These are phyloP conservation scores for Ramaria sp. DNA, from an alignment of 768 basidiomycete genomes.

Conservation along the genomic window DNA sequence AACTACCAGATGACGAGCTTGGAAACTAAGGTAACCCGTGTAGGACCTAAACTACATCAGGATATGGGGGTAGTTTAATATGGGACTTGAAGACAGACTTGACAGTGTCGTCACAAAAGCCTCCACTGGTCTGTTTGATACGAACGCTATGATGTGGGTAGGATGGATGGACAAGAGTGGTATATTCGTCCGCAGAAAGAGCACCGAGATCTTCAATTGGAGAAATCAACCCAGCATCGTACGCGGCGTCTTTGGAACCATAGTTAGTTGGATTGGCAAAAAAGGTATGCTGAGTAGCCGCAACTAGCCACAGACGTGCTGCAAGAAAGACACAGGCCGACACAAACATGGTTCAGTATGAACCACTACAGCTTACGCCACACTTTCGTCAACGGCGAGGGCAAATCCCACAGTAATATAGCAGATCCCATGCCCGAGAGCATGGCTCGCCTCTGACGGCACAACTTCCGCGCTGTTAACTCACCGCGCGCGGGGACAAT, in stretches of 20 bases:
- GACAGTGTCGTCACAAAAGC: conserved; percentile 7
- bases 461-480: no score
- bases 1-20: conserved; percentile 36
- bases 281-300: neutral
- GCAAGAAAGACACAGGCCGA: neutral
- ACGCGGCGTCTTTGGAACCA: neutral
- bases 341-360: no score
- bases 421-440: no score
- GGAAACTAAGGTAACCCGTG: conserved; percentile 54
- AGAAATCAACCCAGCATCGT: neutral
- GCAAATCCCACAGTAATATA: no score
- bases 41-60: neutral
- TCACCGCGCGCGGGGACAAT: no score
- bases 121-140: neutral
- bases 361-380: no score
- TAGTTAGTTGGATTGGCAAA: no score
- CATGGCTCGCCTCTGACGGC: no score
- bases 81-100: neutral
- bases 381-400: no score
- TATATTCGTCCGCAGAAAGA: conserved; percentile 4
- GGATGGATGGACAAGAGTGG: neutral
- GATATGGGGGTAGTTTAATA: neutral
- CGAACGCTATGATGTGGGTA: neutral
- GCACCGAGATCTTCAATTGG: neutral
- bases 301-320: neutral